Evolutionary conservation across 306 rosid species (phyloP), one percentile per base, ranked within the genome.

Genomic region (Astragalus membranaceus): DNA sequence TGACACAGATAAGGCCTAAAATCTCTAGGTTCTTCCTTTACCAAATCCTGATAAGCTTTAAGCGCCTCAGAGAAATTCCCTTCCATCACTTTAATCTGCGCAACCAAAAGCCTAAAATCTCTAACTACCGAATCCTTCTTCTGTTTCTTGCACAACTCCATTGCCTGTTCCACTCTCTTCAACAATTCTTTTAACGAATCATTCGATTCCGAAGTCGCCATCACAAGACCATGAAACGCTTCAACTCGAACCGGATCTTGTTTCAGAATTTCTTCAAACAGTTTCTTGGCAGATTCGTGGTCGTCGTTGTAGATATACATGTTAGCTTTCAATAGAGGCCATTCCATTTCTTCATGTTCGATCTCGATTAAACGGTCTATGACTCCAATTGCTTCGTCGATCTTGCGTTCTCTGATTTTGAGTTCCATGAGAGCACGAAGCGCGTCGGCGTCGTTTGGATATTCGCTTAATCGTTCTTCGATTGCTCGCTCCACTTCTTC

Each of bases 1-100:
- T 87, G 99, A 83, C 99, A 91, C 47, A 94, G 49, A 20, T 94
- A 87, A 16, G 99, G 99, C 81, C 99, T 88, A 70, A 94, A 94
- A 81, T 94, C 99, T 75, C 97, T 84, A 0, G 99, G 99, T 47
- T 94, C 99, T 30, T 94, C 99, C 76, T 75, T 94, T 8, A 80
- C 97, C 35, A 94, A 83, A n/a, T 89, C 95, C 46, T 91, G 87
- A 73, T 94, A 94, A 11, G 84, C 76, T 70, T 86, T 84, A 47
- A 95, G 62, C 0, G 96, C 99, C 51, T 82, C 96, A 8, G 63
- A 11, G 51, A 75, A 86, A 14, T 80, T 55, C 20, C 92, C 88
- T 44, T 91, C 91, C 91, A 87, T 85, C 7, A 95, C 95, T 30
- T 67, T 83, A 67, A 94, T 85, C 70, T 91, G 99, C 3, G 95